Evolutionary conservation across 169 alveolate genomes (phyloP).

Genomic region (Cryptosporidium felis): DNA sequence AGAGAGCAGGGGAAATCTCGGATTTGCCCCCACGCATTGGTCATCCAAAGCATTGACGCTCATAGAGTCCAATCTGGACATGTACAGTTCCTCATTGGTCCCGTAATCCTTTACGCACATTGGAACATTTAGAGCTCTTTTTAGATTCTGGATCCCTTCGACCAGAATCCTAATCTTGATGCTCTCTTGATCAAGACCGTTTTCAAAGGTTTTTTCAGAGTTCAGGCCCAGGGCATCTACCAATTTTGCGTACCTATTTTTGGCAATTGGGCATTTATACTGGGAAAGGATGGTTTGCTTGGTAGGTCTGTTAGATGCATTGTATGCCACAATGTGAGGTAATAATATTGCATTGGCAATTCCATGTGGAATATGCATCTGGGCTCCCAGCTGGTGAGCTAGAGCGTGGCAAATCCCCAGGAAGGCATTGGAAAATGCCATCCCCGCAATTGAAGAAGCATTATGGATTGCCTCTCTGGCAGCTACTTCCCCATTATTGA

Average conservation of each 20-base stretch:
- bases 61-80: constrained; percentile 67
- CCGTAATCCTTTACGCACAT: constrained; percentile 69
- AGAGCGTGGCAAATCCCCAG: constrained; percentile 73
- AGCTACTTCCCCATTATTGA: constrained; percentile 3
- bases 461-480: constrained; percentile 69
- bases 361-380: constrained; percentile 71
- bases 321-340: constrained; percentile 63
- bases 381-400: constrained; percentile 72
- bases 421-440: constrained; percentile 72
- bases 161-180: constrained; percentile 50
- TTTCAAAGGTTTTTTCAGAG: neutral
- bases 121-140: constrained; percentile 26
- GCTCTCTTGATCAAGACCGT: constrained; percentile 46
- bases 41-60: constrained; percentile 65
- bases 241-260: constrained; percentile 47
- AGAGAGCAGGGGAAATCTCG: constrained; percentile 61
- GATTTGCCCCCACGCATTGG: constrained; percentile 72
- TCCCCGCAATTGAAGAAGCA: constrained; percentile 71
- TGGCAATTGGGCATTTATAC: constrained; percentile 60
- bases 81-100: constrained; percentile 47
- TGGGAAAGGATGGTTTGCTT: constrained; percentile 59
- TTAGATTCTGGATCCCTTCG: constrained; percentile 42
- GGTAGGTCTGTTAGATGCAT: constrained; percentile 60
- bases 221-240: constrained; percentile 23
- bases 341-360: constrained; percentile 69